A percentile compares a stretch with the other conserved stretches of the same genome.
Evolutionary conservation across 345 rosid genomes (phyloP).

Genomic region (Toxicodendron radicans): DNA sequence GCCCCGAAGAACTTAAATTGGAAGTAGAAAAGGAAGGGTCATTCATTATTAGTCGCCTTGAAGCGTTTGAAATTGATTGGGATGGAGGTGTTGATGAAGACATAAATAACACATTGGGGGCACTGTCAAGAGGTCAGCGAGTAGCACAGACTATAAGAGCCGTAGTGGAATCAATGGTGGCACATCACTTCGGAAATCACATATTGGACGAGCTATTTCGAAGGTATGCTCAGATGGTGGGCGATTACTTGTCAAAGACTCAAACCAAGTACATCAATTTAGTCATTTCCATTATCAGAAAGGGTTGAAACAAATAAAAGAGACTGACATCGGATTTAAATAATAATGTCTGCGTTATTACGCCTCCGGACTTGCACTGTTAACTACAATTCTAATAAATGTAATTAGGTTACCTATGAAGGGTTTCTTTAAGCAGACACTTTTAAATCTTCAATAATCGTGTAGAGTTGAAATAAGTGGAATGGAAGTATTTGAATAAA

Average conservation of each 20-base stretch:
- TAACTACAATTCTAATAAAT: too few relatives aligned
- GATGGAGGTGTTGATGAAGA: conserved; percentile 43
- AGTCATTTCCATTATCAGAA: conserved; percentile 47
- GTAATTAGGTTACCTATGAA: too few relatives aligned
- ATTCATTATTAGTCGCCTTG: conserved; percentile 48
- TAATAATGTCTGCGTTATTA: too few relatives aligned
- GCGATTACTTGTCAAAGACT: conserved; percentile 36
- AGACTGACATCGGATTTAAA: too few relatives aligned
- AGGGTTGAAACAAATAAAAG: background rate
- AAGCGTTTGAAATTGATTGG: conserved; percentile 53
- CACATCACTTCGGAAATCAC: conserved; percentile 45
- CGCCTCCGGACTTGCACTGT: too few relatives aligned
- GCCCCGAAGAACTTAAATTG: conserved; percentile 47
- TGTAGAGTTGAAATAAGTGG: too few relatives aligned
- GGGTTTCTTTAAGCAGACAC: too few relatives aligned
- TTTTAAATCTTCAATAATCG: too few relatives aligned
- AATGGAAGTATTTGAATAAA: too few relatives aligned
- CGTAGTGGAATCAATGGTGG: conserved; percentile 70
- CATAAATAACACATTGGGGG: background rate
- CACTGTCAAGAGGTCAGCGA: conserved; percentile 35
- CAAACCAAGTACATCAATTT: conserved; percentile 35
- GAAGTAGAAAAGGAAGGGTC: conserved; percentile 61
- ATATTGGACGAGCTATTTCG: conserved; percentile 53
- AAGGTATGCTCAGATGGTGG: conserved; percentile 45
- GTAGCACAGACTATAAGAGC: conserved; percentile 67